Evolutionary conservation across 371 early-diverging fungal genomes (phyloP).

Genomic region (Dinochytrium kinnereticum): DNA sequence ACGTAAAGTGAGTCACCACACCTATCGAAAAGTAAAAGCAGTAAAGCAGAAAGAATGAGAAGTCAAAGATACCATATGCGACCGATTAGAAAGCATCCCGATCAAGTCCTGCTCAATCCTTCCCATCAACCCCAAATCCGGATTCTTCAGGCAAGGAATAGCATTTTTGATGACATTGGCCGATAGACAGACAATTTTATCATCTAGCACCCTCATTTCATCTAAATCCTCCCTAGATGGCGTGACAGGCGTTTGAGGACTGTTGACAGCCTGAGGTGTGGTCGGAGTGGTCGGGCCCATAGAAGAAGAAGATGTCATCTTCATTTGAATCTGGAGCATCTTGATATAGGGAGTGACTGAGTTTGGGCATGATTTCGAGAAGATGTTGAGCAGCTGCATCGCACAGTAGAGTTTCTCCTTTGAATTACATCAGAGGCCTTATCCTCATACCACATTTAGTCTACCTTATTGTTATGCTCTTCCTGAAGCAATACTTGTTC

Average conservation of each 20-base stretch:
- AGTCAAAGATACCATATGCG: constrained; percentile 13
- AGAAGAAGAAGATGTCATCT: neutral
- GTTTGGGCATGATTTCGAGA: constrained; percentile 30
- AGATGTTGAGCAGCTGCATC: neutral
- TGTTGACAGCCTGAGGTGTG: neutral
- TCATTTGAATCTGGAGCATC: constrained; percentile 33
- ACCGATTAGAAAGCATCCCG: constrained; percentile 46
- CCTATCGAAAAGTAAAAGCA: neutral
- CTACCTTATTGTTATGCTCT: constrained; percentile 38
- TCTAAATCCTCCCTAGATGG: neutral
- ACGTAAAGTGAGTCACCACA: neutral
- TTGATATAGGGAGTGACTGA: constrained; percentile 35
- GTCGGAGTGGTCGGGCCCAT: constrained; percentile 14
- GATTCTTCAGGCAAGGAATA: constrained; percentile 62
- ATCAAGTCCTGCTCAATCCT: constrained; percentile 64
- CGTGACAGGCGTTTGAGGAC: constrained; percentile 5
- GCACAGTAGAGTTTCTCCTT: neutral
- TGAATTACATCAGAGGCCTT: no score
- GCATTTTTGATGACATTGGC: constrained; percentile 63
- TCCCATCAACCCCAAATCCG: constrained; percentile 61
- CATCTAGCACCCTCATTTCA: constrained; percentile 12
- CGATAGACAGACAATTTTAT: constrained; percentile 33
- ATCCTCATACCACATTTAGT: no score
- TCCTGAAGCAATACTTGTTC: constrained; percentile 38
- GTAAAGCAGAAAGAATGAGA: no score